A percentile compares a stretch with the other conserved stretches of the same genome.
Evolutionary conservation across 371 early-diverging fungal species (phyloP).

Genomic region (Mucor piriformis): DNA sequence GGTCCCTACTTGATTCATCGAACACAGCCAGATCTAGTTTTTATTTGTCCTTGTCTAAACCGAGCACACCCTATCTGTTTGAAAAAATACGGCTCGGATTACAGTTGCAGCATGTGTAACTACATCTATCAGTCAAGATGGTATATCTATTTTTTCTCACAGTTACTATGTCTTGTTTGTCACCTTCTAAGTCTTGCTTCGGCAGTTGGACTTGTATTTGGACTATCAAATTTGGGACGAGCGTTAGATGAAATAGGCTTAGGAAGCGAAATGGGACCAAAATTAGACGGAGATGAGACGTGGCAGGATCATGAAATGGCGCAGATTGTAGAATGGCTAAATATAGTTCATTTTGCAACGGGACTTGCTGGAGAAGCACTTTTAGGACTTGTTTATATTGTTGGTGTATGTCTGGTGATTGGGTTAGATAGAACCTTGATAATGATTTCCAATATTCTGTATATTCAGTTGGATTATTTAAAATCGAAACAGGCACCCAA

Average conservation of each 20-base stretch:
- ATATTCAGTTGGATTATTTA: slow-evolving; percentile 25
- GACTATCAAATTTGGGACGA: slow-evolving; percentile 35
- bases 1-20: slow-evolving; percentile 28
- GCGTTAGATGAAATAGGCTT: slow-evolving; percentile 39
- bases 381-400: slow-evolving; percentile 40
- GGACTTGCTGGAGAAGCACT: slow-evolving; percentile 44
- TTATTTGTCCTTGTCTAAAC: slow-evolving; percentile 22
- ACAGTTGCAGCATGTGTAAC: slow-evolving; percentile 28
- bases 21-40: slow-evolving; percentile 10
- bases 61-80: slow-evolving; percentile 35
- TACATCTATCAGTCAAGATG: slow-evolving; percentile 24
- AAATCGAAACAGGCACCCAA: background rate
- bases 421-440: slow-evolving; percentile 33
- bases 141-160: slow-evolving; percentile 14
- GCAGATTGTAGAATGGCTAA: slow-evolving; percentile 41
- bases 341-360: slow-evolving; percentile 44
- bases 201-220: slow-evolving; percentile 37
- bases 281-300: slow-evolving; percentile 48
- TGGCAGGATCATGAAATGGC: slow-evolving; percentile 51
- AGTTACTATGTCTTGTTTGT: slow-evolving; percentile 18
- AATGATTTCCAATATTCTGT: slow-evolving; percentile 35
- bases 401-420: slow-evolving; percentile 40
- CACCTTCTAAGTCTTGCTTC: slow-evolving; percentile 39
- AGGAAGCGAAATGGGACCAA: slow-evolving; percentile 41
- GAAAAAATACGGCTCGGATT: slow-evolving; percentile 6